Conservation (phyloP, 495 filamentous ascomycete genomes). For the Cryomyces antarcticus region DNA sequence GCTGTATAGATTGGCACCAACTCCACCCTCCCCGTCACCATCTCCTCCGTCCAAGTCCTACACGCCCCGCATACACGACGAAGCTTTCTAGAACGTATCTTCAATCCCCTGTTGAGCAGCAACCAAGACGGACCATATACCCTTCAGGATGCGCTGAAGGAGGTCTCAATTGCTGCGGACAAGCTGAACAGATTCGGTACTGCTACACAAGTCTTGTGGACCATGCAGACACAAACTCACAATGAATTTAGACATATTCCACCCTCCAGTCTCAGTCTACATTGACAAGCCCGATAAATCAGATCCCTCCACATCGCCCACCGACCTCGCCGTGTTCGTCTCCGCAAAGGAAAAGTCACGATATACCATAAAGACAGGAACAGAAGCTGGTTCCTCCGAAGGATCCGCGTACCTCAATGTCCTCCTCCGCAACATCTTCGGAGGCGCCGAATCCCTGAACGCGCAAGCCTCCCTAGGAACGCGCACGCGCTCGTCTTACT, state of each 20-base stretch:
- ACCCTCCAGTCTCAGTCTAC: conserved; percentile 59
- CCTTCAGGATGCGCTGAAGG: conserved; percentile 50
- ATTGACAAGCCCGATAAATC: conserved; percentile 45
- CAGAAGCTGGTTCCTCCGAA: conserved; percentile 77
- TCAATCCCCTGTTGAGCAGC: conserved; percentile 54
- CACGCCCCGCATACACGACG: conserved; percentile 58
- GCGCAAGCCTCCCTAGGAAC: conserved; percentile 74
- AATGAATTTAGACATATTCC: conserved; percentile 50
- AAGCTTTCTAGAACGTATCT: conserved; percentile 56
- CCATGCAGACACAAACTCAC: not conserved
- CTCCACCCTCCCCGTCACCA: conserved; percentile 56
- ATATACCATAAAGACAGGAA: conserved; percentile 72
- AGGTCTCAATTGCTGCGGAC: conserved; percentile 42
- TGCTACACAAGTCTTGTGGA: conserved; percentile 1
- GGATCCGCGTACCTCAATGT: conserved; percentile 76
- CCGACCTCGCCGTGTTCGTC: conserved; percentile 61
- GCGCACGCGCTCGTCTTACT: conserved; percentile 73
- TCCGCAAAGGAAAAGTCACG: conserved; percentile 57
- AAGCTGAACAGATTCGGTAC: conserved; percentile 69
- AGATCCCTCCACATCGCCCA: conserved; percentile 36
- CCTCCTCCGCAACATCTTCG: conserved; percentile 76
- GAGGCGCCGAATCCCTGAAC: conserved; percentile 76
- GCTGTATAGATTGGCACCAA: conserved; percentile 54
- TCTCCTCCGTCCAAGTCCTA: conserved; percentile 64
- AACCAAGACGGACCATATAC: conserved; percentile 49